Evolutionary conservation across 1,284 basidiomycete species (phyloP).

Genomic region (Ceratobasidium sp.): DNA sequence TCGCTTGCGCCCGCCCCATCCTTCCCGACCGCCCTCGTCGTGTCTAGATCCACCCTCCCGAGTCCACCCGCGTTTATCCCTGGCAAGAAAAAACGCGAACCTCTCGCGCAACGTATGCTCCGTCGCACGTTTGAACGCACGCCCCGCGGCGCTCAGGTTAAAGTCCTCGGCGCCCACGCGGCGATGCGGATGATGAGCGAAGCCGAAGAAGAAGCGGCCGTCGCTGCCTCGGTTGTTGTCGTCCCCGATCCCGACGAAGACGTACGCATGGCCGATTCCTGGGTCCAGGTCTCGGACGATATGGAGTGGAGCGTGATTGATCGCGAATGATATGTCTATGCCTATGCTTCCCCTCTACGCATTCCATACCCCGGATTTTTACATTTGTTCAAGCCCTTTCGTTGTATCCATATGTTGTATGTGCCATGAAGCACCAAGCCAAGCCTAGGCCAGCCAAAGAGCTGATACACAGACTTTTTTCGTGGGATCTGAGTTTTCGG

Average conservation of each 20-base stretch:
- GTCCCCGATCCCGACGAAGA: constrained; percentile 5
- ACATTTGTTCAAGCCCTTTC: background rate
- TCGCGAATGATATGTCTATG: constrained; percentile 9
- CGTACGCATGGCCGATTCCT: constrained; percentile 28
- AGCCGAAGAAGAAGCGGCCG: constrained; percentile 11
- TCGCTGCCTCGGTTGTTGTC: constrained; percentile 17
- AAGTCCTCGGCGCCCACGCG: constrained; percentile 32
- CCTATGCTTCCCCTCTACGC: constrained; percentile 22
- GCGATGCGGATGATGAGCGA: constrained; percentile 31
- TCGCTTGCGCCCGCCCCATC: constrained; percentile 12
- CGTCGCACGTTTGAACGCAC: constrained; percentile 28
- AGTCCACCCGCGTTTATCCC: background rate
- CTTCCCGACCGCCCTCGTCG: constrained; percentile 13
- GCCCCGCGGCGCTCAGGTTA: constrained; percentile 30
- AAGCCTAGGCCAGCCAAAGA: background rate
- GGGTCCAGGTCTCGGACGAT: constrained; percentile 25
- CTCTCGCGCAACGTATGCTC: constrained; percentile 28
- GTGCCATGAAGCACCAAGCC: background rate
- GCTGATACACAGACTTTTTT: background rate
- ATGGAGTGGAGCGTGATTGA: constrained; percentile 35
- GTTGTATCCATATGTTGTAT: constrained; percentile 32
- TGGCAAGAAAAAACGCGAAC: constrained; percentile 31
- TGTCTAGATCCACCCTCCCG: background rate
- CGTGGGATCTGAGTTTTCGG: background rate
- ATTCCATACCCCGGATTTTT: background rate